Evolutionary conservation across 768 basidiomycete genomes (phyloP), one percentile per base, ranked within the genome.

Genomic region (Lactarius hatsudake): DNA sequence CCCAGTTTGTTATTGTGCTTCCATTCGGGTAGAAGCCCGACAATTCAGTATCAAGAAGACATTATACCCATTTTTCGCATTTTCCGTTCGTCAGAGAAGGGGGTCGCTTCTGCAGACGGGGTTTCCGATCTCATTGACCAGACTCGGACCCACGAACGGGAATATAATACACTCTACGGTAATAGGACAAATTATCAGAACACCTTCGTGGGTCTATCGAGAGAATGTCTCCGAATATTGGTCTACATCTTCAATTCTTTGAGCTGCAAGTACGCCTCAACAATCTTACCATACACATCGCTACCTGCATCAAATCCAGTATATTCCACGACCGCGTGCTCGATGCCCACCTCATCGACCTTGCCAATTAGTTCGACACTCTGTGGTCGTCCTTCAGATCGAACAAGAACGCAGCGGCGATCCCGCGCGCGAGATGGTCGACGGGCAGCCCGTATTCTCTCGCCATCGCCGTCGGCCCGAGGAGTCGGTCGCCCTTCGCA

Each of bases 381-480:
- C 66, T 78, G 76, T 59, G 75, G 72, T 79, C 78, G 10, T 76
- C 74, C 34, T 75, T 70, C n/a, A 68, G 59, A 62, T 76, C 74
- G 57, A 73, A 78, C 58, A 75, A 62, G 63, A 80, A 73, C 42
- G 76, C 78, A 3, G 79, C 79, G 0, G 79, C 79, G 38, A 79
- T 75, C 15, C 77, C 78, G 30, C 70, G 72, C 28, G 76, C 71
- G 8, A 80, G 72, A 60, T 78, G 71, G 23, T 72, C 74, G 59
- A 75, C 71, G 2, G 74, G 72, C 1, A 81, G 67, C 10, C 68
- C 75, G 51, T 73, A 74, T 62, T 74, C 75, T 45, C 68, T 67
- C 63, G 78, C 79, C 76, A 80, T 77, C 26, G 67, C 68, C 42
- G 74, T 72, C 8, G 79, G 78, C 10, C 79, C 79, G 0, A 81